phyloP scores from a whole-genome alignment of 768 basidiomycete genomes.

The Termitomyces heimii region DNA sequence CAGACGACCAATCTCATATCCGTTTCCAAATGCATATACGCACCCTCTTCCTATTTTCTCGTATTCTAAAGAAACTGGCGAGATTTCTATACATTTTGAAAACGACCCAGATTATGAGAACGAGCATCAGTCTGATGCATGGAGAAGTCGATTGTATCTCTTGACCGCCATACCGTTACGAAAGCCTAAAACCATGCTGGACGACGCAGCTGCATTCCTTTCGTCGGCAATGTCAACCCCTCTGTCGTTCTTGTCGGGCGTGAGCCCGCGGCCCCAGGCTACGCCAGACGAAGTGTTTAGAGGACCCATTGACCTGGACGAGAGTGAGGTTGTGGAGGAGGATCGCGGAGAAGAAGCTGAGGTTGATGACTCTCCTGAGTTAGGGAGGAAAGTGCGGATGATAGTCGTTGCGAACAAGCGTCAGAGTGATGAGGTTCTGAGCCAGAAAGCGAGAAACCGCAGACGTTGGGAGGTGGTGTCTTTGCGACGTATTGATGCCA shows the following conservation, averaged over 20 bases:
- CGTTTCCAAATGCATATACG: constrained; percentile 73
- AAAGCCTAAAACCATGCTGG: constrained; percentile 62
- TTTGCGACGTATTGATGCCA: constrained; percentile 31
- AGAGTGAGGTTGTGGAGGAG: constrained; percentile 75
- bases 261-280: constrained; percentile 27
- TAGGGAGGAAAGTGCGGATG: constrained; percentile 48
- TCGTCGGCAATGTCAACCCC: constrained; percentile 55
- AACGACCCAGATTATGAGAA: constrained; percentile 61
- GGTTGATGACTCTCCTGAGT: constrained; percentile 66
- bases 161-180: constrained; percentile 62
- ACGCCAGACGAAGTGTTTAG: constrained; percentile 66
- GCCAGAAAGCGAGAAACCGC: constrained; percentile 28
- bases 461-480: constrained; percentile 33
- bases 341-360: constrained; percentile 77
- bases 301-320: constrained; percentile 64
- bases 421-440: constrained; percentile 18
- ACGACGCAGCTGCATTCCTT: constrained; percentile 65
- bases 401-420: constrained; percentile 40
- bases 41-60: constrained; percentile 72
- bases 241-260: constrained; percentile 46
- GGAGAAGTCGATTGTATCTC: constrained; percentile 57
- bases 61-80: constrained; percentile 46
- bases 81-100: constrained; percentile 55
- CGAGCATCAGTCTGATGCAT: constrained; percentile 31
- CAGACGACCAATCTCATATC: constrained; percentile 66